phyloP scores from a whole-genome alignment of 2,329 filamentous ascomycete genomes.

The Epichloe hybrida region DNA sequence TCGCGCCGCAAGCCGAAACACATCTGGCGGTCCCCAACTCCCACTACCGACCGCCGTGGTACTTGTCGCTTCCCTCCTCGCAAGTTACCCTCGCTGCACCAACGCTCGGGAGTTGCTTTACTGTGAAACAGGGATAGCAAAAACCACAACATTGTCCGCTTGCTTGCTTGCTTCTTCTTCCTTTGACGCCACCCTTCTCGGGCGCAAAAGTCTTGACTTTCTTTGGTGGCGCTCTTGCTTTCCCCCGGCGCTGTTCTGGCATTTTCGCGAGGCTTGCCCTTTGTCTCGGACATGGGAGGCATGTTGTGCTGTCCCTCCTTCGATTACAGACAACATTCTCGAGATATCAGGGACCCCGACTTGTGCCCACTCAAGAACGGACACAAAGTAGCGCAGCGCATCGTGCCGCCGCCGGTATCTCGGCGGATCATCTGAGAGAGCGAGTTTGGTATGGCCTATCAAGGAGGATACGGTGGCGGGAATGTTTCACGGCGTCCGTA shows the following conservation, averaged over 20 bases:
- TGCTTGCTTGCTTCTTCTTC: neutral
- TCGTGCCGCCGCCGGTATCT: neutral
- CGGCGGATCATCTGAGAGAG: neutral
- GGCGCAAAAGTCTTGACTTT: neutral
- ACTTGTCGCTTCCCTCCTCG: neutral
- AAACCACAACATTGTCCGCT: neutral
- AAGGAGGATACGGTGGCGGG: conserved; percentile 26
- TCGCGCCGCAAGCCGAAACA: conserved; percentile 1
- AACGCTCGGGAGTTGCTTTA: neutral
- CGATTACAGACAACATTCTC: neutral
- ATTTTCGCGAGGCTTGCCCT: neutral
- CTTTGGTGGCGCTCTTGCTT: neutral
- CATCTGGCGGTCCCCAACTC: neutral
- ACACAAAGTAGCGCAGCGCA: neutral
- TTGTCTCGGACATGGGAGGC: conserved; percentile 3
- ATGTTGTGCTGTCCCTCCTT: neutral
- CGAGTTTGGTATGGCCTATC: conserved; percentile 33
- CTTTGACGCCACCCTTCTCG: neutral
- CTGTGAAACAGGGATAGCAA: neutral
- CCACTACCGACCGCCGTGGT: neutral
- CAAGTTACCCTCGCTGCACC: neutral
- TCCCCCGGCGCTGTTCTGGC: neutral
- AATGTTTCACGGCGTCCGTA: conserved; percentile 33
- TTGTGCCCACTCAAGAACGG: neutral
- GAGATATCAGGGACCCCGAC: neutral